Evolutionary conservation across 2,329 filamentous ascomycete genomes (phyloP).

Genomic region (Triangularia setosa): DNA sequence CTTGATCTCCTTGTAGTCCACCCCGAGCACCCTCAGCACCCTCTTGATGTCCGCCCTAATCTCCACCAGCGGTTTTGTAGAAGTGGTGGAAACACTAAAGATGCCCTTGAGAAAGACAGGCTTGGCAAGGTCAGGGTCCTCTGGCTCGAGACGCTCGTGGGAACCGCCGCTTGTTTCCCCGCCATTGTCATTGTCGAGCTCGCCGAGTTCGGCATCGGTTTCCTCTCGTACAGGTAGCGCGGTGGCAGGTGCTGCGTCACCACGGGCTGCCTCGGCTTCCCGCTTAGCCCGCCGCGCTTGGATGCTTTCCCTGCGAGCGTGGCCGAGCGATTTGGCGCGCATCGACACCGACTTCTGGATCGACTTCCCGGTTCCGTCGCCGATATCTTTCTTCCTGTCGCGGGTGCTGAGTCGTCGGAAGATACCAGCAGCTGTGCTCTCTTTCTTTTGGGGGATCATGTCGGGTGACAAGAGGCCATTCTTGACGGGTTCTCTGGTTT

Average conservation of each 20-base stretch:
- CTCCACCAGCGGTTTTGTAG: conserved; percentile 78
- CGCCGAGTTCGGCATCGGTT: conserved; percentile 73
- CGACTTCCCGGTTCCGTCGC: conserved; percentile 48
- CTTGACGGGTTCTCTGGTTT: conserved; percentile 70
- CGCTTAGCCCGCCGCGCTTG: conserved; percentile 75
- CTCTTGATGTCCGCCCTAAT: conserved; percentile 89
- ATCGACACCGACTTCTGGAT: conserved; percentile 60
- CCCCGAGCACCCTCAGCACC: conserved; percentile 79
- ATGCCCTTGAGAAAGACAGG: conserved; percentile 94
- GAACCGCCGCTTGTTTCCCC: conserved; percentile 49
- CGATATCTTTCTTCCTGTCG: conserved; percentile 61
- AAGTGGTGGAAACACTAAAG: conserved; percentile 96
- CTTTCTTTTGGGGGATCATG: conserved; percentile 66
- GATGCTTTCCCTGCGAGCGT: conserved; percentile 86
- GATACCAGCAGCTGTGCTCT: conserved; percentile 79
- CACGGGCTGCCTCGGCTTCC: conserved; percentile 29
- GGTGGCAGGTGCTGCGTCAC: conserved; percentile 54
- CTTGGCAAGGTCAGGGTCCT: conserved; percentile 76
- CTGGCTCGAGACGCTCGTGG: conserved; percentile 49
- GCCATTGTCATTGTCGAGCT: conserved; percentile 29
- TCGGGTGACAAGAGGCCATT: conserved; percentile 54
- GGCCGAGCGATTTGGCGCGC: conserved; percentile 82
- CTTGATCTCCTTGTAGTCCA: conserved; percentile 89
- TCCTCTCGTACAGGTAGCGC: conserved; percentile 68
- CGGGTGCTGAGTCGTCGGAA: conserved; percentile 89